A percentile compares a stretch with the other conserved stretches of the same genome.
Evolutionary conservation across 257 asterid species (phyloP).

Genomic region (Petunia axillaris): DNA sequence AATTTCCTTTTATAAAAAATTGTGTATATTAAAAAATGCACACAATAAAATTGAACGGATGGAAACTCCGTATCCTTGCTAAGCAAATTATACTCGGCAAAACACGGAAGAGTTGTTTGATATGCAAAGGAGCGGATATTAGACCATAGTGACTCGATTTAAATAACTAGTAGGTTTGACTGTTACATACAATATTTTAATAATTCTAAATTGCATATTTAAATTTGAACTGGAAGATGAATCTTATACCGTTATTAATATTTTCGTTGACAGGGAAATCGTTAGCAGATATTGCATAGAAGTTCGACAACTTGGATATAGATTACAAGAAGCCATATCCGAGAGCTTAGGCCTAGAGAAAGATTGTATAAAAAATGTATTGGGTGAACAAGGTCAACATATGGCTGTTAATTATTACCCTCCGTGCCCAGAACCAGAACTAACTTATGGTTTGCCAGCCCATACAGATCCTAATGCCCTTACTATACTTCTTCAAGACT

Average conservation of each 20-base stretch:
- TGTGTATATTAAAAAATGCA: too few relatives aligned
- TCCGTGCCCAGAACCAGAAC: conserved; percentile 83
- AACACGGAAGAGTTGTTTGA: too few relatives aligned
- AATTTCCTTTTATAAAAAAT: too few relatives aligned
- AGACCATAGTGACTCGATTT: too few relatives aligned
- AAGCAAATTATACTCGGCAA: too few relatives aligned
- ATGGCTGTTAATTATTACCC: conserved; percentile 93
- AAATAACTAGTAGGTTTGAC: too few relatives aligned
- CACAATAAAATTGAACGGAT: too few relatives aligned
- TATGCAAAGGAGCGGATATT: too few relatives aligned
- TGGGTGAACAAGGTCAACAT: conserved; percentile 93
- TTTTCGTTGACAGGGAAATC: conserved; percentile 45
- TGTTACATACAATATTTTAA: too few relatives aligned
- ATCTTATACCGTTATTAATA: not conserved
- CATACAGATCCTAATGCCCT: conserved; percentile 92
- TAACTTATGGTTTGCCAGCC: conserved; percentile 80
- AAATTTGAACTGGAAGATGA: not conserved
- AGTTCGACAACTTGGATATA: conserved; percentile 67
- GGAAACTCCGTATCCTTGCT: too few relatives aligned
- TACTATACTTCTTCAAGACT: conserved; percentile 88
- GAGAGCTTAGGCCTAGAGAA: conserved; percentile 78
- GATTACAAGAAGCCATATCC: conserved; percentile 65
- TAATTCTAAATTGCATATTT: not conserved
- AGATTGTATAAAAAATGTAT: conserved; percentile 48
- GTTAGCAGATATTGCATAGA: conserved; percentile 64